phyloP scores from a whole-genome alignment of 768 basidiomycete genomes.

The Pisolithus marmoratus region DNA sequence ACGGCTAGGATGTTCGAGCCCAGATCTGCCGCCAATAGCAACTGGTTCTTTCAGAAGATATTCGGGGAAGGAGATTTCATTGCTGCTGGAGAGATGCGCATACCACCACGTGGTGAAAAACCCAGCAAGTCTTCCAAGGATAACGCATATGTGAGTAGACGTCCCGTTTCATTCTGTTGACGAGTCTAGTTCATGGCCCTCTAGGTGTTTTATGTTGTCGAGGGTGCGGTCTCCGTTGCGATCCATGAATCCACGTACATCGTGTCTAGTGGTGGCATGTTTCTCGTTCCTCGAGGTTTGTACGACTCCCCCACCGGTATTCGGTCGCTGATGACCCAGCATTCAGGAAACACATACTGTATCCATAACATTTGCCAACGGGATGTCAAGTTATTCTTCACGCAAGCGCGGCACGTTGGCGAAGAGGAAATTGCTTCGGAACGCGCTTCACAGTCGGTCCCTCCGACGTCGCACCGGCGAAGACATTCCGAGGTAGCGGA shows the following conservation, averaged over 20 bases:
- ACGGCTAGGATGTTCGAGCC: constrained; percentile 65
- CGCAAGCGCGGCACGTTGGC: constrained; percentile 66
- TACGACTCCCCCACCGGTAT: neutral
- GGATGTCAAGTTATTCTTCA: constrained; percentile 83
- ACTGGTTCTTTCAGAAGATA: constrained; percentile 86
- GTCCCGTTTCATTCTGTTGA: neutral
- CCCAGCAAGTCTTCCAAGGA: constrained; percentile 87
- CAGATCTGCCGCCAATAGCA: constrained; percentile 49
- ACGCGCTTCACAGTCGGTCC: constrained; percentile 24
- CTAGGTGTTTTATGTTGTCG: constrained; percentile 74
- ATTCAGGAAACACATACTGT: constrained; percentile 79
- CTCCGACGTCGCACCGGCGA: constrained; percentile 24
- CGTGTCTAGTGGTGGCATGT: constrained; percentile 78
- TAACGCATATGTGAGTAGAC: constrained; percentile 75
- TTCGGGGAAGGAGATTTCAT: constrained; percentile 90
- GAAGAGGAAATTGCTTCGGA: constrained; percentile 23
- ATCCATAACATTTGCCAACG: constrained; percentile 84
- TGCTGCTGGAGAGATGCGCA: constrained; percentile 81
- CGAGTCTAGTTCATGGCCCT: neutral
- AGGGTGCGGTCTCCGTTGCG: constrained; percentile 84
- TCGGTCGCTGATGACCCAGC: neutral
- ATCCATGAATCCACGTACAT: constrained; percentile 77
- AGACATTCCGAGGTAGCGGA: constrained; percentile 17
- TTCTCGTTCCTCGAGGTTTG: constrained; percentile 85
- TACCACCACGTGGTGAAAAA: constrained; percentile 77